A percentile compares a stretch with the other conserved stretches of the same genome.
These are phyloP conservation scores for Colletotrichum theobromicola DNA, from an alignment of 2,329 filamentous ascomycete genomes.

Conservation along the genomic window DNA sequence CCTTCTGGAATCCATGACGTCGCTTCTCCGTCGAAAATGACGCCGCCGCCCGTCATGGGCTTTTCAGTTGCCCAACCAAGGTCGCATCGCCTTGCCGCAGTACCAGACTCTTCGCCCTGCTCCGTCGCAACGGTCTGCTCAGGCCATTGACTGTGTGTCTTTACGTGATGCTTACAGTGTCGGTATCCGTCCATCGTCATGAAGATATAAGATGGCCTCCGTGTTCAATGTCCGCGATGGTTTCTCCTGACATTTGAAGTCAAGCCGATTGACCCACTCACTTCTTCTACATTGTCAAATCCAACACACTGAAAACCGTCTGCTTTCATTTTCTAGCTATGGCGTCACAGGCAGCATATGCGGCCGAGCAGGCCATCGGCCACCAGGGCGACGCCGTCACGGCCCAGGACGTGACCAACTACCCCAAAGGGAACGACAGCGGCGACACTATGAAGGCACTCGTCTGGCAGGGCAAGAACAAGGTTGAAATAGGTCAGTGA, in stretches of 20 bases:
- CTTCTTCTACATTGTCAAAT: neutral
- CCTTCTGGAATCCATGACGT: slow-evolving; percentile 10
- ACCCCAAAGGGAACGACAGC: slow-evolving; percentile 49
- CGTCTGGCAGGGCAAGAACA: slow-evolving; percentile 83
- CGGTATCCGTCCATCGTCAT: neutral
- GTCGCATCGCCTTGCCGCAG: neutral
- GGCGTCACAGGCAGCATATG: slow-evolving; percentile 70
- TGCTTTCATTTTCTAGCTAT: slow-evolving; percentile 39
- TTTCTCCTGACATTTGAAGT: neutral
- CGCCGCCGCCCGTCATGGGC: slow-evolving; percentile 11
- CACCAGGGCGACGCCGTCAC: slow-evolving; percentile 70
- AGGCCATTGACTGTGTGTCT: neutral
- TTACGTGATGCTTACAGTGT: neutral
- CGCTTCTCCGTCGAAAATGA: slow-evolving; percentile 6
- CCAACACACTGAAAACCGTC: neutral
- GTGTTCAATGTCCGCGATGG: neutral
- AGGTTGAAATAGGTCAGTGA: slow-evolving; percentile 66
- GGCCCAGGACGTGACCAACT: slow-evolving; percentile 72
- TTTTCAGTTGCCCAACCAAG: neutral
- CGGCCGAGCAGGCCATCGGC: slow-evolving; percentile 70
- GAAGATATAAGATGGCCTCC: neutral
- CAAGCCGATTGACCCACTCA: neutral
- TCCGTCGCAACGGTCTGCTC: neutral
- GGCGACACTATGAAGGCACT: slow-evolving; percentile 78
- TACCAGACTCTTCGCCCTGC: neutral